These are phyloP conservation scores for Nigrospora sphaerica DNA, from an alignment of 2,329 filamentous ascomycete genomes.

Conservation along the genomic window DNA sequence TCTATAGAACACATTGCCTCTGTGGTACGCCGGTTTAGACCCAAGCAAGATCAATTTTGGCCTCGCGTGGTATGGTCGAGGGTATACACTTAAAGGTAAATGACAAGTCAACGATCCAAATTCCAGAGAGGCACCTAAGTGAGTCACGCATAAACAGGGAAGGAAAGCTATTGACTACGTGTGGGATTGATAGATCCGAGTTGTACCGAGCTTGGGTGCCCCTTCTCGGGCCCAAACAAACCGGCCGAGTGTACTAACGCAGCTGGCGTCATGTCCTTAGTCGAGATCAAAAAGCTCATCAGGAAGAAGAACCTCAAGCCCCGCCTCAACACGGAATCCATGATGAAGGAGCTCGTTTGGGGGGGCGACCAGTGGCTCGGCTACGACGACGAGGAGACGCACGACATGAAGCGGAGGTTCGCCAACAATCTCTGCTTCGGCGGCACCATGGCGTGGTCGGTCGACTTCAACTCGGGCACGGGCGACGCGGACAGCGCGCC, in stretches of 20 bases:
- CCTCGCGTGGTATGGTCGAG: constrained; percentile 37
- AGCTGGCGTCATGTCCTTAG: constrained; percentile 20
- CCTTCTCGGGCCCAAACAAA: constrained; percentile 14
- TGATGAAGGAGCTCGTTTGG: constrained; percentile 20
- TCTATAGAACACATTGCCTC: constrained; percentile 17
- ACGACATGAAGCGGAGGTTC: constrained; percentile 15
- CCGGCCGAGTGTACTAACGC: constrained; percentile 18
- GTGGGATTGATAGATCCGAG: constrained; percentile 4
- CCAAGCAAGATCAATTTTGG: constrained; percentile 37
- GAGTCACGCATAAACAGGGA: too few species aligned
- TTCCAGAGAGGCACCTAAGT: too few species aligned
- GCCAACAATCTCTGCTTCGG: constrained; percentile 22
- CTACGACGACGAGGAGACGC: constrained; percentile 19
- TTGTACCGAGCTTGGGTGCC: constrained; percentile 18
- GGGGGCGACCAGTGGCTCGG: constrained; percentile 15
- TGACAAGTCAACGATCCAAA: too few species aligned
- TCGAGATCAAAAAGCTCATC: constrained; percentile 22
- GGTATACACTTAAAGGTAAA: constrained; percentile 25
- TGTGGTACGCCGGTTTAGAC: constrained; percentile 33
- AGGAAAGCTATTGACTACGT: background rate
- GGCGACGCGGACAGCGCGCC: too few species aligned
- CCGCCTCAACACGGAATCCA: constrained; percentile 5
- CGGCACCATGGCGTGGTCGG: constrained; percentile 23
- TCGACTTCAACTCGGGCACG: constrained; percentile 11
- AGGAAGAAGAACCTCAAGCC: constrained; percentile 10